Base-by-base conservation (phyloP, 345 rosid genomes). In the Lumnitzera littorea region DNA sequence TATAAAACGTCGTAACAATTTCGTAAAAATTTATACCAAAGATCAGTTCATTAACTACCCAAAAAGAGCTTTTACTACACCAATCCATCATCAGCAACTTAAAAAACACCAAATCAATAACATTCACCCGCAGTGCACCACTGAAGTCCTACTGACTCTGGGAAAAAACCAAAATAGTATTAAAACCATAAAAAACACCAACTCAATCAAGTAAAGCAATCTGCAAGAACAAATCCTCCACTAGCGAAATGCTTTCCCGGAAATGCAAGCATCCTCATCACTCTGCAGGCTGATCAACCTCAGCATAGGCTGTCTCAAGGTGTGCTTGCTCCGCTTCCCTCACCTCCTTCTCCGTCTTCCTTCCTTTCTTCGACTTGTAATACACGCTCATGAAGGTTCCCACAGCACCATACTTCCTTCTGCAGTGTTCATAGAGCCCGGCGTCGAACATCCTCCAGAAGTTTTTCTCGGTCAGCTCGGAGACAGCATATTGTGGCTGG, bases 381-480 rank as follows among this genome's bases (percentile, higher is more conserved):
- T 95, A 95, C 51, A 95, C 91, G 17, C 94, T 86, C 98, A 91
- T 95, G 87, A 95, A 95, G 15, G 94, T 91, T 57, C 99, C 97
- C 49, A 95, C 88, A 0, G 99, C 98, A 63, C 78, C 80, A 11
- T 95, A 95, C 80, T 79, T 95, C 80, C 56, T 88, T 71, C 99
- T 80, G 79, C 86, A 76, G 48, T 82, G 70, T 82, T 95, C 99
- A 36, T 92, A 92, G 57, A 85, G 82, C 11, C 78, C 88, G 13
- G 69, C 94, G 72, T 92, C 96, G 15, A 89, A 92, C 98, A 92
- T 92, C 60, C 94, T 92, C 98, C 98, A 92, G 84, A 92, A 92
- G 29, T 74, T 79, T 82, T 87, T 89, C 78, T 89, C 98, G 4
- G 17, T 79, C 14, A 92, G 84, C 80, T 92, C 98, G 2, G 98